Base-by-base conservation (phyloP, 345 rosid species). In the Eutrema japonicum region DNA sequence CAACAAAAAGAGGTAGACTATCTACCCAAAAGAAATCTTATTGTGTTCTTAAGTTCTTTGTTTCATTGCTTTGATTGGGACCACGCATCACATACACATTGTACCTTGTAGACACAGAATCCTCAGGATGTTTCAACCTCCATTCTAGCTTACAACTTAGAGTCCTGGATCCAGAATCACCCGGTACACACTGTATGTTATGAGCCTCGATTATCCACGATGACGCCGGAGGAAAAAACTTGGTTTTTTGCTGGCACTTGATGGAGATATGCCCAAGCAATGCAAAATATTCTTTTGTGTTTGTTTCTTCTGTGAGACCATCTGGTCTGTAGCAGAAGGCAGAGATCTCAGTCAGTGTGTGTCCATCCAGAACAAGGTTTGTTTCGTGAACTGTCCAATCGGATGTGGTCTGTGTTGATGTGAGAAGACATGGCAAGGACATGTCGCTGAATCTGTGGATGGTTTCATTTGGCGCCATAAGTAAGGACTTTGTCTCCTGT, bases 231-330 rank as follows among this genome's bases (percentile, higher is more conserved):
- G 90, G 90, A 7, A 87, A 83, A 27, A 77, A 18, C 51, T 64
- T 9, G 71, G 56, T 48, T 67, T 81, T 78, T 66, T 81, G 22
- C 82, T 80, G 30, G 77, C 37, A 1, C 0, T 68, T 68, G 22
- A 75, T 60, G n/a, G 78, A 75, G 54, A 90, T 76, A 61, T 89
- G 81, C 27, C 98, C 93, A 30, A 90, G 96, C 54, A 90, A 73
- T 7, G 93, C 87, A 64, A 68, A 75, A 53, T 84, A 93, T 32
- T 78, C 77, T 3, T 41, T 2, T 36, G 41, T 52, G 68, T 16
- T 83, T 49, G 71, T 63, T 70, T 67, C 26, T 72, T 58, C 66
- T 49, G 55, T 40, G 22, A 74, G 52, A n/a, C 68, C 70, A 57
- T 59, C 30, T 72, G 82, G 76, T 59, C 48, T 62, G 84, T 83